Conservation (phyloP, 2,329 filamentous ascomycete genomes). For the Purpureocillium takamizusanense region DNA sequence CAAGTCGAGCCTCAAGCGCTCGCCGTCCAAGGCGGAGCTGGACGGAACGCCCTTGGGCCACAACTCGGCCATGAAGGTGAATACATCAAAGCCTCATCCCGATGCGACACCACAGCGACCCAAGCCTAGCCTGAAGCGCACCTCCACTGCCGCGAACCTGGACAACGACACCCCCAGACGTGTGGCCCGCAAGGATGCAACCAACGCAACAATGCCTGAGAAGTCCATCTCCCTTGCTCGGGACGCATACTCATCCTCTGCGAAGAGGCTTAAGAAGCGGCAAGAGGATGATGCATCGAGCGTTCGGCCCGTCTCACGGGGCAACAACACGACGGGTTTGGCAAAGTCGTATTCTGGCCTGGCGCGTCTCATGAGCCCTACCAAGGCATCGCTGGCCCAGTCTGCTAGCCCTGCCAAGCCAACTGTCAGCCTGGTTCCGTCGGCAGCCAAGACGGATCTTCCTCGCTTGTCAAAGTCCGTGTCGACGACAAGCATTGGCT, state of each 20-base stretch:
- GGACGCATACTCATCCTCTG: conserved; percentile 20
- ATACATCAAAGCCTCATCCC: conserved; percentile 52
- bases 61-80: conserved; percentile 39
- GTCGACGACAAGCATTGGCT: conserved; percentile 17
- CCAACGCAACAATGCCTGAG: conserved; percentile 9
- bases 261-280: conserved; percentile 64
- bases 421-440: conserved; percentile 25
- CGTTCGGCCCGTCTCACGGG: conserved; percentile 48
- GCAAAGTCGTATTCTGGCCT: conserved; percentile 38
- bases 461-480: conserved; percentile 38
- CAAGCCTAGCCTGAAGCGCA: conserved; percentile 25
- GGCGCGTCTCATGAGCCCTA: conserved; percentile 63
- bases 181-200: conserved; percentile 17
- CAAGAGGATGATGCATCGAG: conserved; percentile 61
- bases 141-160: conserved; percentile 21
- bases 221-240: conserved; percentile 8
- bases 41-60: conserved; percentile 23
- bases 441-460: conserved; percentile 37
- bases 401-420: conserved; percentile 14
- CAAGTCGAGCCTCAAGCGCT: conserved; percentile 24
- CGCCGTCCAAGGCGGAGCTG: conserved; percentile 37
- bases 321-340: conserved; percentile 19
- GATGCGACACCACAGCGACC: conserved; percentile 42
- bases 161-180: conserved; percentile 10
- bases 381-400: conserved; percentile 63